phyloP scores from a whole-genome alignment of 345 rosid genomes.

The Hibiscus mutabilis region DNA sequence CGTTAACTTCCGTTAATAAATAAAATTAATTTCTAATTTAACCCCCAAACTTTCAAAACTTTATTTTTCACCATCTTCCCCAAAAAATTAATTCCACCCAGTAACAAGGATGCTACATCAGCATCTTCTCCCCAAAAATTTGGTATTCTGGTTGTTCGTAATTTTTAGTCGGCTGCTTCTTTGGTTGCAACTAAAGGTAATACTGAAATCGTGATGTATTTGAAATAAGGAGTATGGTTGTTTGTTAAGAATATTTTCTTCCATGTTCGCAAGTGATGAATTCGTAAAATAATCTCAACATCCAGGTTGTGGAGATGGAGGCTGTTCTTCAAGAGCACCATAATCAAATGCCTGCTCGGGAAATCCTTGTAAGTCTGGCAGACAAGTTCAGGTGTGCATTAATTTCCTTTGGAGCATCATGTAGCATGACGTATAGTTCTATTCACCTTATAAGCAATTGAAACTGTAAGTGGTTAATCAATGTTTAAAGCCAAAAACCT shows the following conservation, averaged over 20 bases:
- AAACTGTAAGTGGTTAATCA: constrained; percentile 9
- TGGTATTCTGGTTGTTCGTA: no score
- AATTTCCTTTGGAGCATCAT: not conserved
- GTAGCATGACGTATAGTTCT: not conserved
- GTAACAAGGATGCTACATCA: no score
- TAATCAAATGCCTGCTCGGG: constrained; percentile 64
- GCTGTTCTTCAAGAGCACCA: constrained; percentile 68
- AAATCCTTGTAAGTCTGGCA: constrained; percentile 71
- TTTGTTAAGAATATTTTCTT: not conserved
- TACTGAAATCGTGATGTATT: not conserved
- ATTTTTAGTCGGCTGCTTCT: not conserved
- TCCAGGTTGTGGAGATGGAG: constrained; percentile 91
- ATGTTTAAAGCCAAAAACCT: no score
- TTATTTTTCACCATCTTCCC: no score
- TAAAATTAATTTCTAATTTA: no score
- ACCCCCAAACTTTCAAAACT: no score
- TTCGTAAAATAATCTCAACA: constrained; percentile 1
- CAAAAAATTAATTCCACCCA: no score
- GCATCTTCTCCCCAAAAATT: no score
- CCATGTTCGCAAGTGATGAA: not conserved
- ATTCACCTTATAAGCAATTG: not conserved
- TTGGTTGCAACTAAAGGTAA: not conserved
- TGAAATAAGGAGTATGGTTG: not conserved
- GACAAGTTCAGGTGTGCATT: constrained; percentile 74
- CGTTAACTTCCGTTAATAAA: no score